phyloP scores from a whole-genome alignment of 2,329 filamentous ascomycete genomes.

The Stachybotrys chartarum region DNA sequence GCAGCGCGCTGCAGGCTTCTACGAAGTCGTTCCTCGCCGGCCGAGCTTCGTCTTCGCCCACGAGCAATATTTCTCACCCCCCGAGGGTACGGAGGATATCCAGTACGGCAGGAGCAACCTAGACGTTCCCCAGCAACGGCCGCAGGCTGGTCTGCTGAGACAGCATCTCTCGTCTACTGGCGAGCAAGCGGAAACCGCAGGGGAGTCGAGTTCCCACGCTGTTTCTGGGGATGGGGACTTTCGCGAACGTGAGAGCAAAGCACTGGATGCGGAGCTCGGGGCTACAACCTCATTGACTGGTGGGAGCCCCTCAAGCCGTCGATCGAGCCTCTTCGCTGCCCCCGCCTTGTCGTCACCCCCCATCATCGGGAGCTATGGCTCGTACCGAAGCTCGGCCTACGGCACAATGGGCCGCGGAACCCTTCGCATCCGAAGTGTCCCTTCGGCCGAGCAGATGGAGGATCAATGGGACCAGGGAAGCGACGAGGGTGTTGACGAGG shows the following conservation, averaged over 20 bases:
- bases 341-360: conserved; percentile 60
- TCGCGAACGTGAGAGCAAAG: conserved; percentile 41
- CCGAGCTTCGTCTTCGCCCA: conserved; percentile 64
- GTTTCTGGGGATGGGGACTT: conserved; percentile 19
- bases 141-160: conserved; percentile 38
- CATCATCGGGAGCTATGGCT: conserved; percentile 64
- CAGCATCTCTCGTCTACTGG: conserved; percentile 41
- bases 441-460: conserved; percentile 33
- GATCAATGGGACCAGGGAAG: conserved; percentile 6
- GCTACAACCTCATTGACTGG: conserved; percentile 18
- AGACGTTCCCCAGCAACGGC: conserved; percentile 23
- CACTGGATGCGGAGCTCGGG: conserved; percentile 34
- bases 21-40: conserved; percentile 75
- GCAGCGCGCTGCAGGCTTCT: conserved; percentile 83
- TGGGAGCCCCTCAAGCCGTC: conserved; percentile 19
- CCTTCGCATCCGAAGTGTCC: conserved; percentile 25
- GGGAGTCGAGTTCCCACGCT: conserved; percentile 13
- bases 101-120: conserved; percentile 34
- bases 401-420: conserved; percentile 37
- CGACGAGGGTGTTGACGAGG: conserved; percentile 17
- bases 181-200: conserved; percentile 6
- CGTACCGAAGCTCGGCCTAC: conserved; percentile 40
- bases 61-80: conserved; percentile 31
- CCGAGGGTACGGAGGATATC: conserved; percentile 22
- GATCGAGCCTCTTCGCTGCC: conserved; percentile 44